These are phyloP conservation scores for Passalora sequoiae DNA, from an alignment of 2,329 filamentous ascomycete species.

Conservation along the genomic window DNA sequence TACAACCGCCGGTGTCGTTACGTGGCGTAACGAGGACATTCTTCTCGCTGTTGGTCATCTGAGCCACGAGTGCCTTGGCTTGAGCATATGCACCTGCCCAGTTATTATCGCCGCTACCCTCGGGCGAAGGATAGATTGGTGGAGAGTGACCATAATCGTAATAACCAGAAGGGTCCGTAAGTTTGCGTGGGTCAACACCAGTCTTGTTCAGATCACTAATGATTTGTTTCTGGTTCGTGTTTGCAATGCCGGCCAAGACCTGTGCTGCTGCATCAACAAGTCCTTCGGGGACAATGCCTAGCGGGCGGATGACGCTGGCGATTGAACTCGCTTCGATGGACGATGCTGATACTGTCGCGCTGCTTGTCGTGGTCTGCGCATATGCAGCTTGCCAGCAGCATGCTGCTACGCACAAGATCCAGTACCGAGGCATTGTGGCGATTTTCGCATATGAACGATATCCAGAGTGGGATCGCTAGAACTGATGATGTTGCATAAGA, in stretches of 20 bases:
- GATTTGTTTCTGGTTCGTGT: conserved; percentile 11
- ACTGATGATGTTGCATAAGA: no score
- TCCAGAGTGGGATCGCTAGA: no score
- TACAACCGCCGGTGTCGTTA: conserved; percentile 26
- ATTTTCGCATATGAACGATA: no score
- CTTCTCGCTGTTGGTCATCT: conserved; percentile 38
- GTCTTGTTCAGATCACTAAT: conserved; percentile 10
- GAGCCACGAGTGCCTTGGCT: conserved; percentile 36
- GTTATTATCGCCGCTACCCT: conserved; percentile 20
- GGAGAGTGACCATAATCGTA: conserved; percentile 30
- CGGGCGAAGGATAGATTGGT: conserved; percentile 29
- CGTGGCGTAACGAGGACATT: conserved; percentile 35
- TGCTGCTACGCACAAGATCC: neutral
- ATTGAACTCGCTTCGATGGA: conserved; percentile 8
- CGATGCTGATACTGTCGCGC: neutral
- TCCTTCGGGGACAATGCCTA: conserved; percentile 14
- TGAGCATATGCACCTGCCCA: conserved; percentile 41
- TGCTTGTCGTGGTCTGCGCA: neutral
- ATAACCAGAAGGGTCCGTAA: conserved; percentile 23
- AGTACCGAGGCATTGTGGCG: neutral
- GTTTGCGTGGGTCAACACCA: conserved; percentile 10
- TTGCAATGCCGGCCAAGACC: conserved; percentile 11
- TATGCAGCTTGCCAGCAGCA: neutral
- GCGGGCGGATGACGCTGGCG: conserved; percentile 9
- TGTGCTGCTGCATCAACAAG: conserved; percentile 12